Conservation (phyloP, 164 flowering plant genomes). For the Euptelea pleiosperma region DNA sequence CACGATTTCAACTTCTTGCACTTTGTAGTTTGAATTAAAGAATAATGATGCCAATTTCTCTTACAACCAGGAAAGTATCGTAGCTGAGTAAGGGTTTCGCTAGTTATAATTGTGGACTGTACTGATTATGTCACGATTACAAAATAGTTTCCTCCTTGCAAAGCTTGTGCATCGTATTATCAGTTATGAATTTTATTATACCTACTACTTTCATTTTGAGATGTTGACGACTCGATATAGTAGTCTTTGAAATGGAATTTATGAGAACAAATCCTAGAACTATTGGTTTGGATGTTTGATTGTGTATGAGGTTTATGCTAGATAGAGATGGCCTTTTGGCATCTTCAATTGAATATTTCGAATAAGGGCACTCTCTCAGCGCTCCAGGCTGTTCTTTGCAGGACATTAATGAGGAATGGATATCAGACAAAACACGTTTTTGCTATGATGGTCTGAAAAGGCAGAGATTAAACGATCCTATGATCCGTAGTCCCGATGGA, state of each 20-base stretch:
- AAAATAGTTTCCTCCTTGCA: too few species aligned
- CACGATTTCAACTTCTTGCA: too few species aligned
- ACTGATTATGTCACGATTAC: too few species aligned
- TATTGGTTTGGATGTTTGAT: too few species aligned
- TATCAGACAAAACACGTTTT: slow-evolving; percentile 99
- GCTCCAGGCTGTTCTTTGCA: slow-evolving; percentile 30
- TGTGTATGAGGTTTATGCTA: too few species aligned
- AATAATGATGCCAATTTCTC: too few species aligned
- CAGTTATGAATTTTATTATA: not conserved
- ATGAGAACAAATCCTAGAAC: too few species aligned
- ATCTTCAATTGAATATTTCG: not conserved
- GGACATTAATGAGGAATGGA: slow-evolving; percentile 99
- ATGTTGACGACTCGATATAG: too few species aligned
- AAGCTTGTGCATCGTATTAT: not conserved
- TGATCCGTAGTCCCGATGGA: slow-evolving; percentile 97
- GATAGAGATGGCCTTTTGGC: not conserved
- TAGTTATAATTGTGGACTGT: not conserved
- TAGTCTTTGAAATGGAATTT: not conserved
- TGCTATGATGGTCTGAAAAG: slow-evolving; percentile 97
- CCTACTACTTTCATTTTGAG: too few species aligned
- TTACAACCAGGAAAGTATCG: too few species aligned
- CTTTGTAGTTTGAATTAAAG: too few species aligned
- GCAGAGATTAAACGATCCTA: slow-evolving; percentile 95
- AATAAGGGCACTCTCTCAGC: not conserved
- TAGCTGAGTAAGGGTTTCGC: too few species aligned